Evolutionary conservation across 495 filamentous ascomycete genomes (phyloP).

Genomic region (Penicillium samsonianum): DNA sequence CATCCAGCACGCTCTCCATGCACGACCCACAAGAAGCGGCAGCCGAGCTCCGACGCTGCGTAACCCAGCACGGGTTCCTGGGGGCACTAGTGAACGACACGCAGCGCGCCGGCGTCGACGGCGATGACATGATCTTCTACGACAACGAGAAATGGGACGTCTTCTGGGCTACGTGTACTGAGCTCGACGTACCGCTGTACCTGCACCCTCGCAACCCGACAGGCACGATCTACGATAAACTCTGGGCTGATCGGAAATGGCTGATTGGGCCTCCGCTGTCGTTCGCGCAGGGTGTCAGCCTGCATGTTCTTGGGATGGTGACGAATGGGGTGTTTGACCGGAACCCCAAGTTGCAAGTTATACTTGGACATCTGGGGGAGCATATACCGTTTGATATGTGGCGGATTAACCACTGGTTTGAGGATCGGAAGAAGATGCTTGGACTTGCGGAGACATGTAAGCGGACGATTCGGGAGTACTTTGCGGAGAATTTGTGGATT

Average conservation of each 20-base stretch:
- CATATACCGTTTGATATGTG: conserved; percentile 65
- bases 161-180: conserved; percentile 58
- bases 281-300: conserved; percentile 52
- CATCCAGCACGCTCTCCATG: conserved; percentile 50
- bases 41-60: conserved; percentile 55
- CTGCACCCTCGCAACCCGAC: conserved; percentile 58
- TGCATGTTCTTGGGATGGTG: conserved; percentile 54
- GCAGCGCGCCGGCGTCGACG: conserved; percentile 47
- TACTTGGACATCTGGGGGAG: conserved; percentile 69
- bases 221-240: conserved; percentile 49
- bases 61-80: conserved; percentile 57
- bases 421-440: conserved; percentile 48
- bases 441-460: conserved; percentile 47
- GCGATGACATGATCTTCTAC: conserved; percentile 61
- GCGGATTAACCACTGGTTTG: conserved; percentile 61
- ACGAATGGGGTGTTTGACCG: conserved; percentile 55
- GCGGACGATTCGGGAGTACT: conserved; percentile 58
- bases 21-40: conserved; percentile 57
- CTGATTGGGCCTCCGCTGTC: conserved; percentile 47
- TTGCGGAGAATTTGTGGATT: conserved; percentile 62
- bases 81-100: conserved; percentile 64
- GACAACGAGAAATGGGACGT: conserved; percentile 55
- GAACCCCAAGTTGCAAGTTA: conserved; percentile 57
- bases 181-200: conserved; percentile 65
- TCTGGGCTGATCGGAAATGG: conserved; percentile 53